A percentile compares a stretch with the other conserved stretches of the same genome.
Evolutionary conservation across 2,329 filamentous ascomycete genomes (phyloP).

Genomic region (Aspergillus ochraceoroseus): DNA sequence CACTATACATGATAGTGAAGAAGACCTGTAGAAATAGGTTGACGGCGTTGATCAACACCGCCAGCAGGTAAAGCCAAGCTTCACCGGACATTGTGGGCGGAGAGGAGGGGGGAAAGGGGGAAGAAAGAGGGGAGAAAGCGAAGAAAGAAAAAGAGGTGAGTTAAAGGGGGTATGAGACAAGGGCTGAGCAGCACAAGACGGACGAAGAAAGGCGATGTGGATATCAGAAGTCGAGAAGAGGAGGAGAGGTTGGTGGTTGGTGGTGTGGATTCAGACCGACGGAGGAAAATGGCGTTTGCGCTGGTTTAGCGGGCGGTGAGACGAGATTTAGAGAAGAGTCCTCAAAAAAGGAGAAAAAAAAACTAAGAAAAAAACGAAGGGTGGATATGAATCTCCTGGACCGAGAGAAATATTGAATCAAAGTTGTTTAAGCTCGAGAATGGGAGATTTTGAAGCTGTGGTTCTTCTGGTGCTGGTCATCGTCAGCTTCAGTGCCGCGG

Average conservation of each 20-base stretch:
- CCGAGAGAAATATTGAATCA: no score
- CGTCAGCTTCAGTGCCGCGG: conserved; percentile 15
- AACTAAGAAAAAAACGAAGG: no score
- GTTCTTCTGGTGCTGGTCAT: neutral
- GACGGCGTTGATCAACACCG: conserved; percentile 99
- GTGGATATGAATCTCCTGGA: no score
- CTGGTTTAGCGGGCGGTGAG: conserved; percentile 16
- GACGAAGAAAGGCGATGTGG: conserved; percentile 16
- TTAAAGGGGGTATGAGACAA: conserved; percentile 7
- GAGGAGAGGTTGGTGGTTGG: conserved; percentile 10
- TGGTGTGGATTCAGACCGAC: conserved; percentile 15
- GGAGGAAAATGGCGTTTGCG: conserved; percentile 16
- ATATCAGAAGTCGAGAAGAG: conserved; percentile 11
- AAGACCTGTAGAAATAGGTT: conserved; percentile 99
- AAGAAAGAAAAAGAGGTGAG: conserved; percentile 10
- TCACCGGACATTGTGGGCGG: conserved; percentile 78
- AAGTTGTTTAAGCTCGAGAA: no score
- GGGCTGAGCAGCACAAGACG: conserved; percentile 9
- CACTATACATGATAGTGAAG: conserved; percentile 99
- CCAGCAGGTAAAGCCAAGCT: conserved; percentile 95
- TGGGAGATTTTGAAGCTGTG: neutral
- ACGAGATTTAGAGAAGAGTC: conserved; percentile 1
- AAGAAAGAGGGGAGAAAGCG: conserved; percentile 13
- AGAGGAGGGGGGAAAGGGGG: neutral
- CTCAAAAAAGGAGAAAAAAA: neutral